Evolutionary conservation across 2,329 filamentous ascomycete species (phyloP).

Genomic region (Rhynchosporium secalis): DNA sequence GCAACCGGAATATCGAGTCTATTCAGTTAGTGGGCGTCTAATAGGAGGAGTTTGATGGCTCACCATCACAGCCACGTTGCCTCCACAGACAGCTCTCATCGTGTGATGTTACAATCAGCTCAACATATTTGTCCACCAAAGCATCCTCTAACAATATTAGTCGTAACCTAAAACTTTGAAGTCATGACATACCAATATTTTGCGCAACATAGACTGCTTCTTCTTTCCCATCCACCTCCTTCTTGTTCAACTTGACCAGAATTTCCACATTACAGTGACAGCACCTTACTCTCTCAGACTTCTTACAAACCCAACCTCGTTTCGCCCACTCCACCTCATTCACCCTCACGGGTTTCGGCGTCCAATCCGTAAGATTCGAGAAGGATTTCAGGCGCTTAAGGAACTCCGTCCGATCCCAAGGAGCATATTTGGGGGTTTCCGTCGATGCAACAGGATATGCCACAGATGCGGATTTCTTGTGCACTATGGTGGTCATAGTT

Average conservation of each 20-base stretch:
- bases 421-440: slow-evolving; percentile 71
- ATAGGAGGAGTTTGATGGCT: slow-evolving; percentile 39
- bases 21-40: slow-evolving; percentile 23
- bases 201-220: slow-evolving; percentile 55
- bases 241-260: slow-evolving; percentile 72
- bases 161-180: background rate
- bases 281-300: slow-evolving; percentile 81
- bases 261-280: slow-evolving; percentile 82
- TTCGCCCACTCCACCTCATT: slow-evolving; percentile 95
- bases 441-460: slow-evolving; percentile 19
- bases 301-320: slow-evolving; percentile 84
- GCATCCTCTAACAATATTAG: slow-evolving; percentile 52
- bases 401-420: slow-evolving; percentile 81
- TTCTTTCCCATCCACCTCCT: slow-evolving; percentile 57
- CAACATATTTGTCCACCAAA: slow-evolving; percentile 73
- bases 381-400: slow-evolving; percentile 82
- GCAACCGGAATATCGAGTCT: slow-evolving; percentile 62
- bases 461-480: slow-evolving; percentile 34
- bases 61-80: slow-evolving; percentile 83
- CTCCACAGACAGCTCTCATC: slow-evolving; percentile 83
- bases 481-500: slow-evolving; percentile 25
- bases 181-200: slow-evolving; percentile 52
- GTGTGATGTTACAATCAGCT: slow-evolving; percentile 73
- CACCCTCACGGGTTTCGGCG: slow-evolving; percentile 83
- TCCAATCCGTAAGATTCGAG: slow-evolving; percentile 88